Percentiles rank a stretch among this genome's conserved stretches.
phyloP scores from a whole-genome alignment of 2,329 filamentous ascomycete genomes.

The Grosmannia huntii region DNA sequence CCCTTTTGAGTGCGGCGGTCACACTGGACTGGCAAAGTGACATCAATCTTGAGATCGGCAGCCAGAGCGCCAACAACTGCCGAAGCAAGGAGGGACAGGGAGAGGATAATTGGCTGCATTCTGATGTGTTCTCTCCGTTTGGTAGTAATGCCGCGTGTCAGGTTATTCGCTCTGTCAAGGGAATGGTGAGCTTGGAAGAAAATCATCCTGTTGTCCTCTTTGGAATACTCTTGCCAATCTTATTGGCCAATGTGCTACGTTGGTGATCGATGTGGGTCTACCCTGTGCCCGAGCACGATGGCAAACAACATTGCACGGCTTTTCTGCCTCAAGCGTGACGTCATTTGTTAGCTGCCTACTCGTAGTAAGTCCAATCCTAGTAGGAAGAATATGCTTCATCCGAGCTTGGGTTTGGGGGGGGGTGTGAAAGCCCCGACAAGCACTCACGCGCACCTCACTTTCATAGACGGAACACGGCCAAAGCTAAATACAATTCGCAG shows the following conservation, averaged over 20 bases:
- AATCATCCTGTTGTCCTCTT: neutral
- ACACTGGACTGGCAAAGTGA: conserved; percentile 63
- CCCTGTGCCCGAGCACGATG: no score
- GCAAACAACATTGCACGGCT: neutral
- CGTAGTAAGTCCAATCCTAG: neutral
- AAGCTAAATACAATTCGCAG: no score
- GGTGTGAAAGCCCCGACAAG: no score
- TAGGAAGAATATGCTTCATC: no score
- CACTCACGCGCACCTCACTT: no score
- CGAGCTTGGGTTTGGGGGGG: no score
- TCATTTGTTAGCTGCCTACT: neutral
- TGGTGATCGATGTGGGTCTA: neutral
- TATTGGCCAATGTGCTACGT: neutral
- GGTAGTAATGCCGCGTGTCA: neutral
- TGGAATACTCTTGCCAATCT: neutral
- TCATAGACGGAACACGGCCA: no score
- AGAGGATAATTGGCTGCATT: conserved; percentile 37
- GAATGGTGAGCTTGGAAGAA: neutral
- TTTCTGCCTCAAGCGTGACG: neutral
- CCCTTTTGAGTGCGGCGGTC: conserved; percentile 63
- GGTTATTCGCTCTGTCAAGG: neutral
- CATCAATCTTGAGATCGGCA: conserved; percentile 61
- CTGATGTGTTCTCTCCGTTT: conserved; percentile 11
- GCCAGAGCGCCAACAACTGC: conserved; percentile 38
- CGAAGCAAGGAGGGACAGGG: conserved; percentile 37